Evolutionary conservation across 2,329 filamentous ascomycete species (phyloP).

Genomic region (Fusarium sp.): DNA sequence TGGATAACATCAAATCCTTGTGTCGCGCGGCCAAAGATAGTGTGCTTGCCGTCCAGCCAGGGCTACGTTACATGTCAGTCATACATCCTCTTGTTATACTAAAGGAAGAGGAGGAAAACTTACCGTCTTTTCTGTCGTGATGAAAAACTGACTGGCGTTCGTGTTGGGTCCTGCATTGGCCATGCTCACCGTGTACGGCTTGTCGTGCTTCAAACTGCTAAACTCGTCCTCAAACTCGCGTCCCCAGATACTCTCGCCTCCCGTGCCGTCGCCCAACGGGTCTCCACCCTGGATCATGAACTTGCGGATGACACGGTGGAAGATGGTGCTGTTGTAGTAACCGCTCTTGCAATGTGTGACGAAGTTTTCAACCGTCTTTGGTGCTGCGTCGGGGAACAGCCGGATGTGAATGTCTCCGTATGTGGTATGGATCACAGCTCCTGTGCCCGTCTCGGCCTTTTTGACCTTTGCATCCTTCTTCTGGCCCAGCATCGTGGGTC

Average conservation of each 20-base stretch:
- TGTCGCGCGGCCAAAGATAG: conserved; percentile 89
- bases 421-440: conserved; percentile 88
- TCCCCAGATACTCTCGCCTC: conserved; percentile 89
- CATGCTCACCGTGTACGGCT: conserved; percentile 96
- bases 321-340: conserved; percentile 98
- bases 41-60: conserved; percentile 96
- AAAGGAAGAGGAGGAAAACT: conserved; percentile 46
- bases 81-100: background rate
- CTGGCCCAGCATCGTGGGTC: conserved; percentile 71
- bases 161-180: conserved; percentile 95
- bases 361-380: conserved; percentile 97
- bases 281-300: conserved; percentile 99
- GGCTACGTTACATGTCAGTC: conserved; percentile 58
- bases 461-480: conserved; percentile 63
- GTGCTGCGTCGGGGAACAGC: conserved; percentile 90
- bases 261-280: conserved; percentile 87
- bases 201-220: conserved; percentile 88
- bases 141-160: conserved; percentile 97
- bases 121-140: conserved; percentile 94
- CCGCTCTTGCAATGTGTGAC: conserved; percentile 86
- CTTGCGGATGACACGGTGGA: conserved; percentile 95
- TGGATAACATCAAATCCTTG: conserved; percentile 94
- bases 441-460: conserved; percentile 74
- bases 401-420: conserved; percentile 94
- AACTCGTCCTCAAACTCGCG: conserved; percentile 97